These are phyloP conservation scores for Aspergillus sclerotiicarbonarius DNA, from an alignment of 495 filamentous ascomycete species.

Conservation along the genomic window DNA sequence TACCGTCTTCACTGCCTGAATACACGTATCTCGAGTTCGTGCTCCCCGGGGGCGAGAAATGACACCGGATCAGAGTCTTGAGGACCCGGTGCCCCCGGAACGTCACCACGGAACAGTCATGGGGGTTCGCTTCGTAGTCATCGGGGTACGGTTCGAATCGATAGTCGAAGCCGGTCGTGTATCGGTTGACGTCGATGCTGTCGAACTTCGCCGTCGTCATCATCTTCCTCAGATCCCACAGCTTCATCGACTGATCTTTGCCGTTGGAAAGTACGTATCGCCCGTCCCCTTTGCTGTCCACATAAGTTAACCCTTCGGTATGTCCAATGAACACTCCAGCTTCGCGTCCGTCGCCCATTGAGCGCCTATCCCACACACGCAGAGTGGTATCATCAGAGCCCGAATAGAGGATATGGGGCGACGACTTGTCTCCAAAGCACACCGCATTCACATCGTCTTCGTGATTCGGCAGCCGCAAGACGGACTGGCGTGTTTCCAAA, in stretches of 20 bases:
- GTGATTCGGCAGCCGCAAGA: conserved; percentile 77
- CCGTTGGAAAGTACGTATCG: conserved; percentile 91
- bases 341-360: conserved; percentile 80
- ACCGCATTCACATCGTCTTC: conserved; percentile 93
- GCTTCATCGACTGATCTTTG: conserved; percentile 96
- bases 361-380: conserved; percentile 94
- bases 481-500: conserved; percentile 69
- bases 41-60: conserved; percentile 88
- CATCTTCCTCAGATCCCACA: conserved; percentile 91
- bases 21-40: conserved; percentile 93
- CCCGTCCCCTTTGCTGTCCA: conserved; percentile 95
- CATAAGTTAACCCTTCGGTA: conserved; percentile 90
- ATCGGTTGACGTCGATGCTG: conserved; percentile 49
- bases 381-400: conserved; percentile 72
- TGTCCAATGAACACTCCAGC: conserved; percentile 93
- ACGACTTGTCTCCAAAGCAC: conserved; percentile 85
- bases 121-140: conserved; percentile 67
- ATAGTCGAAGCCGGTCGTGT: conserved; percentile 80
- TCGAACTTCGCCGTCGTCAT: conserved; percentile 67
- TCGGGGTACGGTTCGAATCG: conserved; percentile 68
- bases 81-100: conserved; percentile 87
- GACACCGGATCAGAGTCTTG: conserved; percentile 88
- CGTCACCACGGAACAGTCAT: conserved; percentile 91
- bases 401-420: conserved; percentile 93
- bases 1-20: conserved; percentile 82